A percentile compares a stretch with the other conserved stretches of the same genome.
These are phyloP conservation scores for Wickerhamiella kazuoi DNA, from an alignment of 805 yeast species.

Conservation along the genomic window DNA sequence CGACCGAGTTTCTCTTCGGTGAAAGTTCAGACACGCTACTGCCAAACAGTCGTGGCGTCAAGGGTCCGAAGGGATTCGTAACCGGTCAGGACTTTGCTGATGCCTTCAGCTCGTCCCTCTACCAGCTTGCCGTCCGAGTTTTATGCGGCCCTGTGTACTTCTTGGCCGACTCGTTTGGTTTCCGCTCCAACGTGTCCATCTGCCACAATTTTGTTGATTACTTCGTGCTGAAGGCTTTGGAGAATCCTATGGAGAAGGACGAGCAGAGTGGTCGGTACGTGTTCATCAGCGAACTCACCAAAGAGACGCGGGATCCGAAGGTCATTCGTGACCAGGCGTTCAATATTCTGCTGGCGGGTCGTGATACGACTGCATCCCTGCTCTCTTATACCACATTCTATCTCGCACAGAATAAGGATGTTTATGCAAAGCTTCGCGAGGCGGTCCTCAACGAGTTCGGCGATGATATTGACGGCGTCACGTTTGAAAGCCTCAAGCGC, in stretches of 20 bases:
- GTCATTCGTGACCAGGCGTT: conserved; percentile 34
- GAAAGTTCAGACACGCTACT: conserved; percentile 15
- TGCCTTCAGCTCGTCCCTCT: conserved; percentile 13
- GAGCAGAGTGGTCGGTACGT: conserved; percentile 25
- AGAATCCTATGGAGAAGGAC: conserved; percentile 17
- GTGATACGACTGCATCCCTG: conserved; percentile 38
- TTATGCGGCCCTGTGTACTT: conserved; percentile 12
- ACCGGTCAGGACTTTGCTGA: conserved; percentile 15
- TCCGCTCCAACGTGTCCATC: conserved; percentile 20
- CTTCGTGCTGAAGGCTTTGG: conserved; percentile 25
- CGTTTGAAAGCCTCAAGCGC: conserved; percentile 33
- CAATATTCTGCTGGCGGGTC: conserved; percentile 35
- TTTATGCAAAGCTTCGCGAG: conserved; percentile 22
- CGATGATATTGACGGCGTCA: conserved; percentile 14
- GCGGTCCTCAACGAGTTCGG: conserved; percentile 24
- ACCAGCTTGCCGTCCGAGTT: conserved; percentile 12
- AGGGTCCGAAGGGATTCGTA: conserved; percentile 12
- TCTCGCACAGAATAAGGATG: conserved; percentile 25
- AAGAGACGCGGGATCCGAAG: conserved; percentile 31
- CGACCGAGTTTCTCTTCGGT: conserved; percentile 18
- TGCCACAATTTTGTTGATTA: conserved; percentile 25
- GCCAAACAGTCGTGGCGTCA: conserved; percentile 7
- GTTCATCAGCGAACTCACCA: conserved; percentile 31
- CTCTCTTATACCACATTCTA: conserved; percentile 30
- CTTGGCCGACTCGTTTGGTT: conserved; percentile 16